phyloP scores from a whole-genome alignment of 768 basidiomycete genomes.

The Lenzites betulinus region DNA sequence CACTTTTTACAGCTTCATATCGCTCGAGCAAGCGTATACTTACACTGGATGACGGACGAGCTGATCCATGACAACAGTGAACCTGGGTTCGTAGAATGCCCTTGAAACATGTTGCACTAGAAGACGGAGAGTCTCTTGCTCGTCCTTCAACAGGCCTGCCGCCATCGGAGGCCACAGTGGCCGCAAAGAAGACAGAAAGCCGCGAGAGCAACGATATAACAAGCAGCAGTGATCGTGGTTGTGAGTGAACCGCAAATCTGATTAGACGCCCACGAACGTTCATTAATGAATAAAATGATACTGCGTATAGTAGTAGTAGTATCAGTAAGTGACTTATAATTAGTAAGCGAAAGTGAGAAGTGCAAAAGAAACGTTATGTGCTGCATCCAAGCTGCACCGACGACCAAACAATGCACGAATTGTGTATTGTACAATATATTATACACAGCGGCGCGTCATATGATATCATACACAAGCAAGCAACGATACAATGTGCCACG shows the following conservation, averaged over 20 bases:
- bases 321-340: no score
- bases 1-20: slow-evolving; percentile 7
- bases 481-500: background rate
- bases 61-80: slow-evolving; percentile 90
- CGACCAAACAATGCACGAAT: no score
- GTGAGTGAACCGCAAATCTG: background rate
- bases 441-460: no score
- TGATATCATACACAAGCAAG: background rate
- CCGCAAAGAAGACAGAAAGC: background rate
- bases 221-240: slow-evolving; percentile 7
- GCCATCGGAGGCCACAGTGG: slow-evolving; percentile 31
- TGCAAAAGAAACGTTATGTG: no score
- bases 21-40: slow-evolving; percentile 48
- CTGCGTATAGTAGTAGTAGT: no score
- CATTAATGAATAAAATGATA: no score
- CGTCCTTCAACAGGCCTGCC: slow-evolving; percentile 58
- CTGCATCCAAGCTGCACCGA: no score
- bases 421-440: background rate
- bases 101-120: slow-evolving; percentile 93
- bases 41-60: slow-evolving; percentile 92
- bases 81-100: slow-evolving; percentile 93
- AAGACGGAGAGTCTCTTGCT: slow-evolving; percentile 77
- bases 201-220: background rate
- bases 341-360: no score
- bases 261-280: no score